Base-by-base conservation (phyloP, 2,329 filamentous ascomycete species). In the Ophiostoma pallidulum region DNA sequence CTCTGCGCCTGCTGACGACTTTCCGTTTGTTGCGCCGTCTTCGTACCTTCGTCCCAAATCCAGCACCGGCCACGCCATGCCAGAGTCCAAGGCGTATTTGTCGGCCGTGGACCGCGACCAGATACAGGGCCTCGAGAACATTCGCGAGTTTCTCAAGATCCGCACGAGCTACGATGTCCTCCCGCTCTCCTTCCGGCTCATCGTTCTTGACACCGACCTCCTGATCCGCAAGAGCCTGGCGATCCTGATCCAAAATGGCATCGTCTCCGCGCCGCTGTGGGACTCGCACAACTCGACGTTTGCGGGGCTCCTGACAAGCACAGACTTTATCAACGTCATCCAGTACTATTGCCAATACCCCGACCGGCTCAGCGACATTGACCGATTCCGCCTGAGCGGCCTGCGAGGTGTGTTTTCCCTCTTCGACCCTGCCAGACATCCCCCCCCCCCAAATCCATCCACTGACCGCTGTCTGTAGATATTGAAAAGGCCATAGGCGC, bases 271-370 rank as follows among this genome's bases (percentile, higher is more conserved):
- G 45, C 92, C 92, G 43, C 72, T 98, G 55, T 98, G 92, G 92
- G 90, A 98, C 66, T 96, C 91, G 22, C 84, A 86, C 55, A 86
- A 83, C 4, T 94, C 90, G 22, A 88, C 85, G 31, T 98, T 97
- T 66, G 92, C 91, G 35, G 92, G 92, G 33, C 78, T 98, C 41
- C 75, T 98, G 55, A 98, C 92, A 24, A 92, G 89, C 53, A 94
- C 89, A 52, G 92, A 98, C 68, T 98, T 92, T 65, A 94, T 98
- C 69, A 98, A 98, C 61, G 84, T 98, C 49, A 94, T 98, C 35
- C 91, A 97, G 64, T 98, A 98, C 68, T 97, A 98, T 72, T 96
- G 89, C 74, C 90, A 97, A 66, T 94, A 92, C 58, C 92, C 91
- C 3, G 87, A 94, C 56, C 85, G 90, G 50, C 77, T 97, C 52